Evolutionary conservation across 805 yeast genomes (phyloP), one percentile per base, ranked within the genome.

Genomic region (Starmera caribaea): DNA sequence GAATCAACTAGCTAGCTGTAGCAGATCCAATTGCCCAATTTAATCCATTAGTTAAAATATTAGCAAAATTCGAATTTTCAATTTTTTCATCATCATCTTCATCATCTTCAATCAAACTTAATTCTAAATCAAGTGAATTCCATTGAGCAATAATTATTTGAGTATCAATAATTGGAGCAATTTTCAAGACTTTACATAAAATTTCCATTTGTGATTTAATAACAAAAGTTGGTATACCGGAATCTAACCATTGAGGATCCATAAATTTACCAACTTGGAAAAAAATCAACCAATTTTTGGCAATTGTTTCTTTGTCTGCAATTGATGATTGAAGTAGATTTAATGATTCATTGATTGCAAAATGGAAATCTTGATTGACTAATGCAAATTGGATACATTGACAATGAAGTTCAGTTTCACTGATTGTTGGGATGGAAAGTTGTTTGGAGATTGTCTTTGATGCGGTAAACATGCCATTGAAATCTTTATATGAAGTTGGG

Each of bases 331-430:
- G 8, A 7, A 21, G 8, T 21, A 21, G 8, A 7, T 7, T 9
- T 21, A 21, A 21, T 47, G 1, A 73, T 54, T 34, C 65, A 60
- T 4, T 59, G 57, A 66, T 69, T 0, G 94, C 88, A 45, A 65
- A 75, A 2, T 57, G 54, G 47, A 84, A 83, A 54, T 84, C 81
- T 43, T 66, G 62, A 36, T 80, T 75, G 1, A 70, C 75, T 24
- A 83, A 62, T 0, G 94, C 75, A 35, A 80, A 68, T 47, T 83
- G 86, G 16, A 86, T 74, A 48, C 85, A 80, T 32, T 74, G 66
- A 13, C 68, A 59, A 40, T 65, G 55, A 6, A 73, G 44, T 9
- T 43, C 47, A 9, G 26, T 21, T 21, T 21, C 26, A 21, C 26
- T 21, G 26, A 21, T 21, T 7, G 26, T 21, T 21, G 26, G 26